Evolutionary conservation across 805 yeast species (phyloP).

Genomic region (Hanseniaspora opuntiae): DNA sequence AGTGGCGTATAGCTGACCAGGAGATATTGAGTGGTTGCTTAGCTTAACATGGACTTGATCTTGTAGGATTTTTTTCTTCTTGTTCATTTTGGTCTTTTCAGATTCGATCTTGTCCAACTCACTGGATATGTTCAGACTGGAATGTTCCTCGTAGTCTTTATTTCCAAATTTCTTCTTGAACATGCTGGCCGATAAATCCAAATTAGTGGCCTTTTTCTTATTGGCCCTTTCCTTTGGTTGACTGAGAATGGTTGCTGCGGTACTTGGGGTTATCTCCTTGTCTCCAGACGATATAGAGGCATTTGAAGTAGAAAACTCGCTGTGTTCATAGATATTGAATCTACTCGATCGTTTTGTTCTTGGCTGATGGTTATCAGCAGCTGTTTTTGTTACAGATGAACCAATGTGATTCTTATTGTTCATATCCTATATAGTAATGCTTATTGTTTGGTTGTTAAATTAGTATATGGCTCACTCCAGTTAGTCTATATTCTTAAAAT

Average conservation of each 20-base stretch:
- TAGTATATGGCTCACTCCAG: too few species aligned
- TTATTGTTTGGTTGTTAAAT: too few species aligned
- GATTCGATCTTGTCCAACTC: background rate
- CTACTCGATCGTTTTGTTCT: slow-evolving; percentile 11
- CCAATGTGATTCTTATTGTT: background rate
- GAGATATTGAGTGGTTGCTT: slow-evolving; percentile 46
- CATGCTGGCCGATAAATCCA: background rate
- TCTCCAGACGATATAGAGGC: background rate
- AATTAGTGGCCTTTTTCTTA: background rate
- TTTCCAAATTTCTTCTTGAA: background rate
- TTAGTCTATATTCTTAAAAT: too few species aligned
- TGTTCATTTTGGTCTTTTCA: background rate
- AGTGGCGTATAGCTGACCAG: slow-evolving; percentile 86
- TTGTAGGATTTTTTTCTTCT: background rate
- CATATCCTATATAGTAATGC: background rate
- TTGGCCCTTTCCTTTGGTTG: background rate
- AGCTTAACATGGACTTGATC: slow-evolving; percentile 55
- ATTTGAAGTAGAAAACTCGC: background rate
- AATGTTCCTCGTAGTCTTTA: background rate
- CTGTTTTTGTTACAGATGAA: background rate
- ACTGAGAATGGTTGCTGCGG: slow-evolving; percentile 10
- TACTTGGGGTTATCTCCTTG: slow-evolving; percentile 1
- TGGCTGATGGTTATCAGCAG: slow-evolving; percentile 11
- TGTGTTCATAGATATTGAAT: slow-evolving; percentile 3
- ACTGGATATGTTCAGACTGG: slow-evolving; percentile 4